Base-by-base conservation (phyloP, 2,329 filamentous ascomycete genomes). In the Didymella segeticola region DNA sequence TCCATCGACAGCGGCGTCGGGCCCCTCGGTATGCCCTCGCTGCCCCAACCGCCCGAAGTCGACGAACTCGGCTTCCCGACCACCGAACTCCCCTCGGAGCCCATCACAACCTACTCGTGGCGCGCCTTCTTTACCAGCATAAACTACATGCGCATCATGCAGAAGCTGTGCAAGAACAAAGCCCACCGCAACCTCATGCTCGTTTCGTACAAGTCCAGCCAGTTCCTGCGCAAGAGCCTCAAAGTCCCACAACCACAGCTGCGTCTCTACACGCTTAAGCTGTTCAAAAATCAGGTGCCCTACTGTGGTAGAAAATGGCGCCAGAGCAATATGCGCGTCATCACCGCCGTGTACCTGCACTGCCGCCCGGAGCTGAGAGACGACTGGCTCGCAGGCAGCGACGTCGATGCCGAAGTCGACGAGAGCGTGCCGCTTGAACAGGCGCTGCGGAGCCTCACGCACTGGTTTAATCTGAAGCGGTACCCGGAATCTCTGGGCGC, bases 301-400 rank as follows among this genome's bases (percentile, higher is more conserved):
- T 99, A 96, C 80, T 98, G 93, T 75, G 93, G 95, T 19, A 88
- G 95, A 36, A 99, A 99, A 78, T 99, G 95, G 95, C 88, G 95
- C 12, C 95, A 98, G 78, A 88, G 87, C 64, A 98, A 99, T 75
- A 99, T 99, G 95, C 90, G 93, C 49, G 93, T 98, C 69, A 99
- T 99, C 70, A 99, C 95, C 0, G 92, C 93, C 3, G 91, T 99
- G 1, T 99, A 97, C 75, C 81, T 99, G 42, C 91, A 96, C 77
- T 96, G 93, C 70, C 84, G 92, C 7, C 93, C 93, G 0, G 93
- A 98, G 73, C 82, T 99, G 38, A 84, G 93, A 25, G 95, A 99
- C 70, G 95, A 97, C 76, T 98, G 95, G 93, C 82, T 98, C 1
- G 87, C 90, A 0, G 93, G 93, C 5, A 89, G 89, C 56, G 93